Conservation (phyloP, 2,329 filamentous ascomycete species). For the Cladophialophora immunda region DNA sequence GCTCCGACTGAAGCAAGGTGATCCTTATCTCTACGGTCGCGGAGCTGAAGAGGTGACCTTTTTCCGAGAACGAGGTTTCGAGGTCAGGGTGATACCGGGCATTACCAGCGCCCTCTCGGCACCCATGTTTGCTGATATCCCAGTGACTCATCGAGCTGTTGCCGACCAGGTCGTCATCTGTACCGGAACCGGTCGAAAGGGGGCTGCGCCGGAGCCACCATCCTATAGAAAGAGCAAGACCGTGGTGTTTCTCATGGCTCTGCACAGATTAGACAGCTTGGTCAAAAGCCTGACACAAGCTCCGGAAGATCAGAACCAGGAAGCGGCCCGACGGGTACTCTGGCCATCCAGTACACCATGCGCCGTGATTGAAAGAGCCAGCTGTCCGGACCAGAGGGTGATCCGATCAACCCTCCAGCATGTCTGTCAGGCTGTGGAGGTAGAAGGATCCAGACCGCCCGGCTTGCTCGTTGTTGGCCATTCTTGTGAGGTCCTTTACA, state of each 20-base stretch:
- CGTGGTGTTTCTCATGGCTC: conserved; percentile 92
- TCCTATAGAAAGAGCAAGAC: conserved; percentile 79
- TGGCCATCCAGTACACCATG: conserved; percentile 86
- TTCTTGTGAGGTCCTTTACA: conserved; percentile 80
- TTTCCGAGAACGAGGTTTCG: conserved; percentile 76
- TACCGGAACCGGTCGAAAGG: conserved; percentile 93
- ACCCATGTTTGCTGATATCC: conserved; percentile 86
- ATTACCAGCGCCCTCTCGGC: conserved; percentile 89
- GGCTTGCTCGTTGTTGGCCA: conserved; percentile 85
- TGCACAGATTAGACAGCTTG: conserved; percentile 82
- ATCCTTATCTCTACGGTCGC: conserved; percentile 94
- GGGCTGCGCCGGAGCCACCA: conserved; percentile 81
- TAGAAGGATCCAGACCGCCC: conserved; percentile 87
- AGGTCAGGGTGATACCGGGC: conserved; percentile 80
- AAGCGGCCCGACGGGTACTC: conserved; percentile 39
- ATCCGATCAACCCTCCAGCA: conserved; percentile 84
- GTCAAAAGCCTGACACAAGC: conserved; percentile 71
- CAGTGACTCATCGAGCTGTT: conserved; percentile 86
- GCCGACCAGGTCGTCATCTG: conserved; percentile 95
- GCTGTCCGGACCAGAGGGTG: conserved; percentile 91
- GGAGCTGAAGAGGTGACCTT: conserved; percentile 92
- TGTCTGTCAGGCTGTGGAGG: conserved; percentile 83
- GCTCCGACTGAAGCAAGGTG: conserved; percentile 91
- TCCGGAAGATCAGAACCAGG: conserved; percentile 35
- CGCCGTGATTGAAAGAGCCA: conserved; percentile 91